A percentile compares a stretch with the other conserved stretches of the same genome.
These are phyloP conservation scores for Apiospora aurea DNA, from an alignment of 2,329 filamentous ascomycete genomes.

Conservation along the genomic window DNA sequence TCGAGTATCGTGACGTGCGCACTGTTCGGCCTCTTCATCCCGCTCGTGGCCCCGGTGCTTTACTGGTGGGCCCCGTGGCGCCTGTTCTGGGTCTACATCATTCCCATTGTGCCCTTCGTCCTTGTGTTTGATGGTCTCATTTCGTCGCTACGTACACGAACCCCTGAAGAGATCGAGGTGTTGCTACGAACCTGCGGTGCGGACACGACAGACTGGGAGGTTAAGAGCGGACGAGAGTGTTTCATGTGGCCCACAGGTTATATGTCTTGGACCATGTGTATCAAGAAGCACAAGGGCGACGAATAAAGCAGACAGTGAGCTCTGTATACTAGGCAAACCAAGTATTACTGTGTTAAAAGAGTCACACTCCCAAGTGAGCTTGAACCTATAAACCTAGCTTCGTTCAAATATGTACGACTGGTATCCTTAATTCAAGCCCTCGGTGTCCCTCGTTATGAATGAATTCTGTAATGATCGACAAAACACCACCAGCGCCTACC, in stretches of 20 bases:
- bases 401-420: constrained; percentile 25
- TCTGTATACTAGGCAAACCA: not conserved
- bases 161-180: constrained; percentile 67
- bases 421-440: constrained; percentile 21
- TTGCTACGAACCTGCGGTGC: constrained; percentile 63
- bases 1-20: constrained; percentile 61
- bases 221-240: constrained; percentile 53
- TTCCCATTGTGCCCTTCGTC: constrained; percentile 73
- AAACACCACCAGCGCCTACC: constrained; percentile 3
- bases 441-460: not conserved
- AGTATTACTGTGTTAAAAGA: not conserved
- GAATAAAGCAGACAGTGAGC: not conserved
- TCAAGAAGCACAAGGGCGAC: constrained; percentile 40
- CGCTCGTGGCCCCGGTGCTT: constrained; percentile 60
- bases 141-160: constrained; percentile 72
- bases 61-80: constrained; percentile 60
- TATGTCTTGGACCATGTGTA: constrained; percentile 60
- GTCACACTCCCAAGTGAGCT: not conserved
- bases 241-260: constrained; percentile 60
- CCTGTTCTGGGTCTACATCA: constrained; percentile 69
- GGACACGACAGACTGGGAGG: constrained; percentile 53
- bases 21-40: constrained; percentile 58
- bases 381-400: constrained; percentile 3
- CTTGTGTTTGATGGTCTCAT: constrained; percentile 74
- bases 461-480: not conserved